These are phyloP conservation scores for Lagenidium giganteum DNA, from an alignment of 352 stramenopile species.

Conservation along the genomic window DNA sequence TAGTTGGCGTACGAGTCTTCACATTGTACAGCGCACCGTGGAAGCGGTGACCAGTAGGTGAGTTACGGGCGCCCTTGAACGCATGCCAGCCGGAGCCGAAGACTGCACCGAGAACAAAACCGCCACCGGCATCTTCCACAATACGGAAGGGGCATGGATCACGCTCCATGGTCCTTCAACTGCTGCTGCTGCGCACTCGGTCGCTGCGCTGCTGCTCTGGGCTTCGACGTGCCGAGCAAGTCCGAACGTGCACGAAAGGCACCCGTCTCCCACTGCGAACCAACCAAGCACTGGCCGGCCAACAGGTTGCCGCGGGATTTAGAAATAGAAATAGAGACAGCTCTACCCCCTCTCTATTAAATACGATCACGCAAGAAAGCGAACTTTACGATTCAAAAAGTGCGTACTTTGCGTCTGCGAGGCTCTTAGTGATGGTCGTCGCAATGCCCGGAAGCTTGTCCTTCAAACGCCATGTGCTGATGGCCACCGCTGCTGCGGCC, in stretches of 20 bases:
- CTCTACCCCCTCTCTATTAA: too few relatives aligned
- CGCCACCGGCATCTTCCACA: conserved; percentile 97
- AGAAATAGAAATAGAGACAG: too few relatives aligned
- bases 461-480: conserved; percentile 40
- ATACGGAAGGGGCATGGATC: conserved; percentile 99
- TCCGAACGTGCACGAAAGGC: too few relatives aligned
- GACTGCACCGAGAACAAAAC: conserved; percentile 95
- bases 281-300: too few relatives aligned
- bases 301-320: too few relatives aligned
- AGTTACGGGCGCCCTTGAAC: conserved; percentile 94
- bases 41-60: conserved; percentile 88
- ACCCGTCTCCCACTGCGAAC: too few relatives aligned
- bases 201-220: too few relatives aligned
- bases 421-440: conserved; percentile 46
- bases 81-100: conserved; percentile 96
- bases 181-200: background rate
- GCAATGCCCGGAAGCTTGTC: conserved; percentile 32
- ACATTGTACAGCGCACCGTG: conserved; percentile 91
- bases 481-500: conserved; percentile 34
- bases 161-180: conserved; percentile 52
- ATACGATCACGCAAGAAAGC: too few relatives aligned
- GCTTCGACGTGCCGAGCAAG: too few relatives aligned
- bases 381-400: conserved; percentile 45
- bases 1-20: conserved; percentile 92
- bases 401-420: conserved; percentile 60